Conservation (phyloP, 2,329 filamentous ascomycete genomes). For the Clarireedia sp. region DNA sequence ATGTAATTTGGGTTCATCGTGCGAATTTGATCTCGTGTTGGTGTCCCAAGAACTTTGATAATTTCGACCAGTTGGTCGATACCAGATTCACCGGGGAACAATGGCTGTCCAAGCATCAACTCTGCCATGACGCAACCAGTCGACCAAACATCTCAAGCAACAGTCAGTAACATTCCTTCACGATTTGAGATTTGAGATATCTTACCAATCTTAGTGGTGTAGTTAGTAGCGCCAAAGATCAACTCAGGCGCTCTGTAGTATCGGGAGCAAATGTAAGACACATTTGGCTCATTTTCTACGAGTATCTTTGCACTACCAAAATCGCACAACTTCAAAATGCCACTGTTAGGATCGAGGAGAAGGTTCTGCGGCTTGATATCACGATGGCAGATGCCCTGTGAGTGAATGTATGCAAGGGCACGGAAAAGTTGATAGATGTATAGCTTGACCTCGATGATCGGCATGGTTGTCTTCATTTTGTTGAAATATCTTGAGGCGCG, state of each 20-base stretch:
- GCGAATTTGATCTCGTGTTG: constrained; percentile 93
- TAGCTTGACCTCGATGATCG: constrained; percentile 95
- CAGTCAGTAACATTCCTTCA: constrained; percentile 16
- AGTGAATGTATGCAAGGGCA: constrained; percentile 97
- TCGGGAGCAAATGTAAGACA: constrained; percentile 98
- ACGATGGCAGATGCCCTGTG: constrained; percentile 96
- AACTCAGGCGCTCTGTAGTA: constrained; percentile 98
- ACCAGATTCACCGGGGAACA: constrained; percentile 96
- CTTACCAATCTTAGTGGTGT: constrained; percentile 99
- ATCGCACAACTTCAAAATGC: constrained; percentile 94
- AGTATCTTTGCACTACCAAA: constrained; percentile 98
- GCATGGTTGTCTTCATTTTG: constrained; percentile 99
- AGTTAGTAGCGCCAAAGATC: constrained; percentile 98
- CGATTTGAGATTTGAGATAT: constrained; percentile 13
- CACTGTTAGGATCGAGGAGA: constrained; percentile 81
- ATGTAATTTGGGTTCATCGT: constrained; percentile 99
- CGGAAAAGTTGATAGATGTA: constrained; percentile 99
- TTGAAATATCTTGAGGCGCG: constrained; percentile 98
- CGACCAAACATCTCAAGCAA: constrained; percentile 82
- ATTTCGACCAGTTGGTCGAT: constrained; percentile 99
- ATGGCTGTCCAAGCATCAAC: constrained; percentile 93
- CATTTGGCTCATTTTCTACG: constrained; percentile 97
- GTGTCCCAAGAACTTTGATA: constrained; percentile 96
- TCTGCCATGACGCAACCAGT: constrained; percentile 99
- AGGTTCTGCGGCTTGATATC: constrained; percentile 99